These are phyloP conservation scores for Aureobasidium mangrovei DNA, from an alignment of 2,329 filamentous ascomycete species.

Conservation along the genomic window DNA sequence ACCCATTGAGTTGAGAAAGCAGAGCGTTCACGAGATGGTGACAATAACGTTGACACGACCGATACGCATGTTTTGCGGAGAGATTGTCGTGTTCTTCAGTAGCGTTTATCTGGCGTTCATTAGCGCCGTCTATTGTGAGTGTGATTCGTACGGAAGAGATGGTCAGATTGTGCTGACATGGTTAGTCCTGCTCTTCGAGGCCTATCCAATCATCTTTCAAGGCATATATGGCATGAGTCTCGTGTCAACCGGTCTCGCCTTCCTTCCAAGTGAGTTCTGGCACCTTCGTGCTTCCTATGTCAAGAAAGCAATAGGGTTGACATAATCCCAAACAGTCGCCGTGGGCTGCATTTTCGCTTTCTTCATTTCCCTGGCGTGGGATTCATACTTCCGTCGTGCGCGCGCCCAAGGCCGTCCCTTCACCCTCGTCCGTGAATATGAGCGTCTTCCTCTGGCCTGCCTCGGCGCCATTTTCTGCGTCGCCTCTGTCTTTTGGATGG, in stretches of 20 bases:
- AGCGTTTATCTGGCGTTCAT: constrained; percentile 58
- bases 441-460: neutral
- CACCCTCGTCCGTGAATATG: neutral
- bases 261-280: constrained; percentile 41
- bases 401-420: neutral
- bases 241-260: constrained; percentile 57
- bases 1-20: constrained; percentile 54
- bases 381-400: neutral
- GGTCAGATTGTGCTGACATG: neutral
- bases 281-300: no score
- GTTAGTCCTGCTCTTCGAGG: constrained; percentile 61
- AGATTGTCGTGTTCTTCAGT: constrained; percentile 62
- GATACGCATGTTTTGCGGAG: constrained; percentile 61
- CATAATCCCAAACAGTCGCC: no score
- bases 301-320: no score
- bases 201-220: constrained; percentile 59
- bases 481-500: neutral
- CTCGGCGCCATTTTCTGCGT: neutral
- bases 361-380: neutral
- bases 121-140: constrained; percentile 50
- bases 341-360: neutral
- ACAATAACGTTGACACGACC: constrained; percentile 61
- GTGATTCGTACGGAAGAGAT: neutral
- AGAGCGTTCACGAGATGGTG: constrained; percentile 49
- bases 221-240: constrained; percentile 54